A percentile compares a stretch with the other conserved stretches of the same genome.
Conservation (phyloP, 75 land plant species). For the Selaginella tamariscina region DNA sequence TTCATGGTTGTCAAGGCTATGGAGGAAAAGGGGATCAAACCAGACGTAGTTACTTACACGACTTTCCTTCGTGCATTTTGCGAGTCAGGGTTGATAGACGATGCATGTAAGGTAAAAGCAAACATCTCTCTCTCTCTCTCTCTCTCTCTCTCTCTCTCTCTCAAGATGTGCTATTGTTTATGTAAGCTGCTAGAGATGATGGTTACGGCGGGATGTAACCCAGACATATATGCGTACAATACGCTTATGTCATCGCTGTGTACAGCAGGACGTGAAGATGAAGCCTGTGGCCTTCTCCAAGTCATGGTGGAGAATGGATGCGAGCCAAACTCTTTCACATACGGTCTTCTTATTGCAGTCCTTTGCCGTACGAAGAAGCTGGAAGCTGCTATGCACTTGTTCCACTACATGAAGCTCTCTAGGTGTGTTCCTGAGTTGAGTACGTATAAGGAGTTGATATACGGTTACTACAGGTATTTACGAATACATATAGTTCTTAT, state of each 20-base stretch:
- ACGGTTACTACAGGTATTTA: not conserved
- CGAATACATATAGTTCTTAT: too few relatives aligned
- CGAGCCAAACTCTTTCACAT: conserved; percentile 20
- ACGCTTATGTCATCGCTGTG: conserved; percentile 21
- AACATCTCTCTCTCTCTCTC: too few relatives aligned
- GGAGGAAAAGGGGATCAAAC: not conserved
- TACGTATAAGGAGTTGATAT: not conserved
- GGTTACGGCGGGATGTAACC: conserved; percentile 21
- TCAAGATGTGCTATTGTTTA: too few relatives aligned
- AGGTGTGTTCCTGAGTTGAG: not conserved
- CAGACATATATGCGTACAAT: conserved; percentile 19
- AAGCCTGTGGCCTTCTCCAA: conserved; percentile 21
- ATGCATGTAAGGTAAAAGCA: not conserved
- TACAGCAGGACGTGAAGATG: conserved; percentile 14
- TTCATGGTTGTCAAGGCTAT: not conserved
- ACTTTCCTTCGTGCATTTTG: not conserved
- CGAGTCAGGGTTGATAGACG: not conserved
- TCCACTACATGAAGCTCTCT: conserved; percentile 16
- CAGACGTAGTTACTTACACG: not conserved
- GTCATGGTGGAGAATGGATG: conserved; percentile 21
- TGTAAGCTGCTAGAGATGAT: conserved; percentile 6
- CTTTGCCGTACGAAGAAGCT: conserved; percentile 23
- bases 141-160: too few relatives aligned
- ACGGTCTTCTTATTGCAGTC: conserved; percentile 18
- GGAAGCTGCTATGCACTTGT: conserved; percentile 16